Evolutionary conservation across 345 rosid genomes (phyloP), one percentile per base, ranked within the genome.

Genomic region (Eutrema yunnanense): DNA sequence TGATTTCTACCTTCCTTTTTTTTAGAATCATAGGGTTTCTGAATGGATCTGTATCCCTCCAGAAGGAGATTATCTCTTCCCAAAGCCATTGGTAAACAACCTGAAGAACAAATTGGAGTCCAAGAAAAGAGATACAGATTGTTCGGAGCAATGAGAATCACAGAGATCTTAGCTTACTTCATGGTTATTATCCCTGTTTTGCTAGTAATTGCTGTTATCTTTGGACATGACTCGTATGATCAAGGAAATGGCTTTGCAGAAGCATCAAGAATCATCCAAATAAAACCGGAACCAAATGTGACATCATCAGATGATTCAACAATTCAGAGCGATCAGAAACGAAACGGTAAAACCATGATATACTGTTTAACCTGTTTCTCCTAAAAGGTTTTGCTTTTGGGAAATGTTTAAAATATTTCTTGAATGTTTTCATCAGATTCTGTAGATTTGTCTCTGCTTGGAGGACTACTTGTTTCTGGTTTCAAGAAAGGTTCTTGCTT

Each of bases 391-490:
- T 61, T 58, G 71, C 1, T 42, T n/a, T 67, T 54, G 43, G 16
- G 27, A 9, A 33, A 58, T 48, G 19, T 52, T 51, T 11, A 2
- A 27, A 51, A 40, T 27, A 4, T 27, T 43, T 27, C 16, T 50
- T 34, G n/a, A 42, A 52, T 22, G 65, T 52, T 67, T 16, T 41
- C 52, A 72, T 67, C 70, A 59, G 68, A 70, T 64, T 61, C 41
- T 54, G 82, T 22, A 41, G 75, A 72, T 74, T 55, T 74, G 52
- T 78, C 82, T 49, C 56, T 89, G 43, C 82, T 83, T 40, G 83
- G 79, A 38, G 90, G 92, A 61, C 80, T 87, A 64, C 82, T 89
- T 64, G 82, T 85, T 47, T 9, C 78, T 71, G 90, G 87, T 38
- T 84, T 87, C n/a, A 71, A 81, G 44, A 80, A 80, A 72, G 76